A percentile compares a stretch with the other conserved stretches of the same genome.
These are phyloP conservation scores for Citrus unshiu DNA, from an alignment of 345 rosid species.

Conservation along the genomic window DNA sequence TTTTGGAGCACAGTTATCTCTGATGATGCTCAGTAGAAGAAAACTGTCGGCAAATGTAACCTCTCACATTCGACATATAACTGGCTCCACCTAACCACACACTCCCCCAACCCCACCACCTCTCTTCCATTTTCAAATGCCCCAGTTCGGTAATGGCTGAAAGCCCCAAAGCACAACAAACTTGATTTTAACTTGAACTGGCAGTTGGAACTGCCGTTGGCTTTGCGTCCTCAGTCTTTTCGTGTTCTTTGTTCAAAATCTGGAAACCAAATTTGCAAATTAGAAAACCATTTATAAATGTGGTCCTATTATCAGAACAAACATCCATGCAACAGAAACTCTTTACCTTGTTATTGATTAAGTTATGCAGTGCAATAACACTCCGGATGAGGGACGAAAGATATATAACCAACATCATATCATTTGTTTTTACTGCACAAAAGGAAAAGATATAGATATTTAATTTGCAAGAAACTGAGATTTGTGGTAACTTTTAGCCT, in stretches of 20 bases:
- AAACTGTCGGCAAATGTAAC: background rate
- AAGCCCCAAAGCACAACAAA: background rate
- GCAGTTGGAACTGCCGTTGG: constrained; percentile 48
- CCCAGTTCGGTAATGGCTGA: background rate
- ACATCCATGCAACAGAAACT: background rate
- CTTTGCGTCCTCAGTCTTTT: constrained; percentile 76
- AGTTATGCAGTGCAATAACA: constrained; percentile 85
- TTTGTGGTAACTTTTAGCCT: background rate
- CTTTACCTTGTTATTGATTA: constrained; percentile 90
- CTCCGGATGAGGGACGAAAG: constrained; percentile 67
- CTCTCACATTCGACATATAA: background rate
- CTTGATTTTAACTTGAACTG: constrained; percentile 28
- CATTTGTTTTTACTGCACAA: constrained; percentile 65
- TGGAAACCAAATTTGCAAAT: constrained; percentile 24
- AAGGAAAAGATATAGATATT: background rate
- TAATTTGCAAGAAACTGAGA: background rate
- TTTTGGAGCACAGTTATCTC: background rate
- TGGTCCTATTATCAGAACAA: background rate
- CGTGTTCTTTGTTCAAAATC: constrained; percentile 91
- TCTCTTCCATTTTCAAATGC: background rate
- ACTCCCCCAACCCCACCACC: background rate
- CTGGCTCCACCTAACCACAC: background rate
- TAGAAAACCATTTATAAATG: background rate
- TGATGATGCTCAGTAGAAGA: background rate
- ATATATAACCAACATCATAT: constrained; percentile 74